phyloP scores from a whole-genome alignment of 352 stramenopile species.

The Blastocystis sp. region DNA sequence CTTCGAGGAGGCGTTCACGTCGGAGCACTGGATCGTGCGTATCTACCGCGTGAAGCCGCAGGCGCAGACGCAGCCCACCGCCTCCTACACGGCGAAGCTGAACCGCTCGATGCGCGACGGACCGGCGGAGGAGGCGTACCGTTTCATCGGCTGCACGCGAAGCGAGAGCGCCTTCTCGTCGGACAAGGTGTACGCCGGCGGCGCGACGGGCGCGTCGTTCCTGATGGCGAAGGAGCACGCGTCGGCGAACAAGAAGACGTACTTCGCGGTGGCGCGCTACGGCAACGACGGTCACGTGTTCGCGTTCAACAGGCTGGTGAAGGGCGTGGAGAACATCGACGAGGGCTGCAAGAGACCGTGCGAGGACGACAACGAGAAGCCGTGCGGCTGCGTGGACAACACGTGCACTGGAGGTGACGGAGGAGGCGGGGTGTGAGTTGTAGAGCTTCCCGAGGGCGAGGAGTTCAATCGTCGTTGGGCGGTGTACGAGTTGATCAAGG shows the following conservation, averaged over 20 bases:
- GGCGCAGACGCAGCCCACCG: conserved; percentile 36
- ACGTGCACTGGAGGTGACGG: conserved; percentile 82
- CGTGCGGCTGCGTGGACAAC: conserved; percentile 84
- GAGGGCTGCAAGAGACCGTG: conserved; percentile 84
- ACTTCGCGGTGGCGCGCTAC: conserved; percentile 85
- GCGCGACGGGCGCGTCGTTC: conserved; percentile 86
- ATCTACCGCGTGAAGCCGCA: conserved; percentile 90
- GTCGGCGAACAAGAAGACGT: conserved; percentile 83
- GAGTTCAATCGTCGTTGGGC: conserved; percentile 88
- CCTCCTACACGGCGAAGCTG: background rate
- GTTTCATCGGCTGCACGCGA: conserved; percentile 83
- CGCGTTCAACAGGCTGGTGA: conserved; percentile 82
- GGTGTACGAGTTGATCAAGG: conserved; percentile 81
- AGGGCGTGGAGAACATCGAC: conserved; percentile 79
- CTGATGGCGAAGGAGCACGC: conserved; percentile 85
- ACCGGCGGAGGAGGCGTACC: conserved; percentile 16
- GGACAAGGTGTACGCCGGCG: conserved; percentile 86
- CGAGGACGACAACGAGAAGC: conserved; percentile 81
- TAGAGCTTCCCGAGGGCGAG: conserved; percentile 80
- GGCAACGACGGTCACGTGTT: conserved; percentile 85
- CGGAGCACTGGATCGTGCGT: conserved; percentile 91
- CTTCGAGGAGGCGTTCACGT: conserved; percentile 90
- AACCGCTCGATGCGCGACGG: background rate
- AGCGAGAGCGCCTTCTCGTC: conserved; percentile 84
- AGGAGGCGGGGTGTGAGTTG: background rate